Conservation (phyloP, 352 stramenopile species). For the Pythium angustatum region DNA sequence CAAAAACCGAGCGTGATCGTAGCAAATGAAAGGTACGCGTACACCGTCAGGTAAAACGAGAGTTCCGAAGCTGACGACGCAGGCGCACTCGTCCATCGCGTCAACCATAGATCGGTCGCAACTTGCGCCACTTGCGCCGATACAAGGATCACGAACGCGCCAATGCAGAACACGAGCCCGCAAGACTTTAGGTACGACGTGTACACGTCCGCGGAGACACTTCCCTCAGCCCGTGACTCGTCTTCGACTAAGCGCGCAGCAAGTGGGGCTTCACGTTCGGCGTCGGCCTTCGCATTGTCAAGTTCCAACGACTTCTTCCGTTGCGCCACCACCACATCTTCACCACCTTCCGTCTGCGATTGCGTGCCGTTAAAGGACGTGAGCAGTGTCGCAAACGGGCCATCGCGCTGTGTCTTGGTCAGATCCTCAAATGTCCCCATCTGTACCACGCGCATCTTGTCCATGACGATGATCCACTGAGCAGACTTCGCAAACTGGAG, state of each 20-base stretch:
- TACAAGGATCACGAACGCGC: slow-evolving; percentile 41
- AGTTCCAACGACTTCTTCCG: slow-evolving; percentile 3
- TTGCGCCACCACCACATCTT: not conserved
- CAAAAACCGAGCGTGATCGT: slow-evolving; percentile 55
- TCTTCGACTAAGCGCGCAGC: slow-evolving; percentile 40
- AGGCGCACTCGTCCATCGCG: slow-evolving; percentile 45
- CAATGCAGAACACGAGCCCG: slow-evolving; percentile 37
- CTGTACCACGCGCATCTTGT: slow-evolving; percentile 60
- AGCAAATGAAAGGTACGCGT: slow-evolving; percentile 54
- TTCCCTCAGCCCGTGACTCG: slow-evolving; percentile 45
- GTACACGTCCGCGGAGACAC: slow-evolving; percentile 41
- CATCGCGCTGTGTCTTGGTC: slow-evolving; percentile 36
- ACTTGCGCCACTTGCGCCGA: slow-evolving; percentile 50
- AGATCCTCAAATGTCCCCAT: slow-evolving; percentile 65
- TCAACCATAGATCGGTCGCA: slow-evolving; percentile 70
- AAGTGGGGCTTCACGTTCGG: not conserved
- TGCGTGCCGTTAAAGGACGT: slow-evolving; percentile 10
- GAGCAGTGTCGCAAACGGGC: slow-evolving; percentile 50
- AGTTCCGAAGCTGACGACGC: slow-evolving; percentile 30
- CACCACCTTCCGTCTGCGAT: not conserved
- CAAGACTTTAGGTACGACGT: slow-evolving; percentile 54
- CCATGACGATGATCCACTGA: slow-evolving; percentile 78
- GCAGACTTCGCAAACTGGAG: slow-evolving; percentile 54
- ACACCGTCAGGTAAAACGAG: slow-evolving; percentile 52
- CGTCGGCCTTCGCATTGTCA: not conserved